Evolutionary conservation across 2,329 filamentous ascomycete genomes (phyloP), one percentile per base, ranked within the genome.

Genomic region (Neopestalotiopsis sp.): DNA sequence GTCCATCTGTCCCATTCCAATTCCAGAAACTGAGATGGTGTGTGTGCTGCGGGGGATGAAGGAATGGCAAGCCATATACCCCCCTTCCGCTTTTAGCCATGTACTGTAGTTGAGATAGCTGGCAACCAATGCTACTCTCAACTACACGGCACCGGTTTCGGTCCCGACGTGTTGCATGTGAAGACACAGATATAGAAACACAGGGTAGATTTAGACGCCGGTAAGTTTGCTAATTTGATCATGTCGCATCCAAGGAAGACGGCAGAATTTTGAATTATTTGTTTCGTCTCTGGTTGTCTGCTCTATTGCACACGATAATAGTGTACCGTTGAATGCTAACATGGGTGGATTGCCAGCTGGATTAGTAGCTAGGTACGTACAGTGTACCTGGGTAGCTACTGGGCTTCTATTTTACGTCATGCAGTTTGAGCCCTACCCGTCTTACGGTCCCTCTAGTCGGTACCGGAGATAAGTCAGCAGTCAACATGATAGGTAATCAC

Each of bases 341-440:
- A 10, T 38, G 34, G 10, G 34, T 38, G 34, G 34, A 10, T 38
- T 28, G 24, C 24, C 24, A 38, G 34, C 34, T 10, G 34, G 34
- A 38, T 38, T 38, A 38, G 45, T 53, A 53, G n/a, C 20, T 28
- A 28, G 24, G 17, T 53, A 53, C 34, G 6, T 38, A 9, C 34
- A 28, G 24, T 49, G 42, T 53, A 53, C 45, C 45, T 53, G n/a
- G 45, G 9, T 20, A 53, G 45, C 45, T 53, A 38, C 10, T 38
- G 2, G n/a, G 17, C 45, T 53, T 17, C 5, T 34, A 34, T 28
- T 28, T 32, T 61, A 61, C 59, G 59, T 61, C 59, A 61, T 38
- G 32, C 59, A 28, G 45, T 59, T 34, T 62, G 14, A 62, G 59
- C 59, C 59, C 32, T 62, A 62, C 59, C 59, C 59, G 59, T 62